Conservation (phyloP, 2,329 filamentous ascomycete species). For the Byssochlamys sp. region DNA sequence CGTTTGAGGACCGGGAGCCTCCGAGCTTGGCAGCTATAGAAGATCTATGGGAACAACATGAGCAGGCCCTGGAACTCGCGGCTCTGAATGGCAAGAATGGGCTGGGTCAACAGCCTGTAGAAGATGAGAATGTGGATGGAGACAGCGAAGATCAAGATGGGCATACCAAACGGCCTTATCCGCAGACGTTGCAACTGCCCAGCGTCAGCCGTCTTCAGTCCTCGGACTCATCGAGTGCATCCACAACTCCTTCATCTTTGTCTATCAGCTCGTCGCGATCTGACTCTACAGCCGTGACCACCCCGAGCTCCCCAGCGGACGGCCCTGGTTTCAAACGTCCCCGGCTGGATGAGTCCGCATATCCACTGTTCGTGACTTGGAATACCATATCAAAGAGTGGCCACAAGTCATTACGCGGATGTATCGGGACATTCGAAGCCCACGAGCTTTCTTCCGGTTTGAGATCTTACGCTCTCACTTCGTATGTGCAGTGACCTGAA, state of each 20-base stretch:
- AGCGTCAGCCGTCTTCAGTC: constrained; percentile 27
- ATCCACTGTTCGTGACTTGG: constrained; percentile 91
- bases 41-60: constrained; percentile 53
- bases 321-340: constrained; percentile 11
- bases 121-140: constrained; percentile 20
- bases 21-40: constrained; percentile 61
- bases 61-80: constrained; percentile 31
- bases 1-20: constrained; percentile 60
- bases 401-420: constrained; percentile 68
- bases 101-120: constrained; percentile 8
- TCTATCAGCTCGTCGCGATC: constrained; percentile 42
- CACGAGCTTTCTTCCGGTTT: constrained; percentile 65
- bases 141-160: constrained; percentile 8
- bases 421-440: constrained; percentile 87
- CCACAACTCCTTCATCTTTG: constrained; percentile 35
- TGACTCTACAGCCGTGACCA: constrained; percentile 32
- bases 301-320: constrained; percentile 34
- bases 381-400: constrained; percentile 59
- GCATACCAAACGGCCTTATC: constrained; percentile 7
- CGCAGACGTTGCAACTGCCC: constrained; percentile 20
- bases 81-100: constrained; percentile 10
- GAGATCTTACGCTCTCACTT: constrained; percentile 70
- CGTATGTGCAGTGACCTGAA: constrained; percentile 37
- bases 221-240: constrained; percentile 30
- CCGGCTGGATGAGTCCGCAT: constrained; percentile 36